These are phyloP conservation scores for Salix dunnii DNA, from an alignment of 345 rosid species.

Conservation along the genomic window DNA sequence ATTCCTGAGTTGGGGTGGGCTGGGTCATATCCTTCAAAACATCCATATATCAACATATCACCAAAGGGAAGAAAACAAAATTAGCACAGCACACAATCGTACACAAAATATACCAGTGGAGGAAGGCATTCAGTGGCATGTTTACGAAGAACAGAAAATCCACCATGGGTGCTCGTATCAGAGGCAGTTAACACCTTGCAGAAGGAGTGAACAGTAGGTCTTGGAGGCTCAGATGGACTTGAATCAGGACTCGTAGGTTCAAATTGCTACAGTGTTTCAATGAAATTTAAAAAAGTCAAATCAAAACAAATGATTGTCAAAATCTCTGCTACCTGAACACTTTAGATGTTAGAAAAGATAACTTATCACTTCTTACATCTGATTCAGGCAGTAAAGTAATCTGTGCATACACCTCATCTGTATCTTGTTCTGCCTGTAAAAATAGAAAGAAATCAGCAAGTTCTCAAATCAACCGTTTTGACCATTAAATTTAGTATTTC, in stretches of 20 bases:
- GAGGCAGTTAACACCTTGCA: slow-evolving; percentile 91
- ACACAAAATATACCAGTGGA: slow-evolving; percentile 60
- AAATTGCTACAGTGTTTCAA: slow-evolving; percentile 33
- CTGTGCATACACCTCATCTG: slow-evolving; percentile 97
- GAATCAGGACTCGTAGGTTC: slow-evolving; percentile 62
- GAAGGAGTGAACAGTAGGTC: slow-evolving; percentile 67
- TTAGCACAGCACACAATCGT: not conserved
- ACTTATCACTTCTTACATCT: slow-evolving; percentile 41
- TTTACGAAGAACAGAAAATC: slow-evolving; percentile 84
- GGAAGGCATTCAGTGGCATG: slow-evolving; percentile 97
- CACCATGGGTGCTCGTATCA: slow-evolving; percentile 98
- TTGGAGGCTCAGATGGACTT: slow-evolving; percentile 38
- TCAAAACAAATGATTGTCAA: not conserved
- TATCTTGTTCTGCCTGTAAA: slow-evolving; percentile 86
- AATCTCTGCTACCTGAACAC: not conserved
- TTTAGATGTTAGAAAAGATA: not conserved
- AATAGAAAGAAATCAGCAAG: not conserved
- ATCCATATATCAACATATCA: not conserved
- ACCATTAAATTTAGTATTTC: not conserved
- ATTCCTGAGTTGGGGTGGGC: slow-evolving; percentile 83
- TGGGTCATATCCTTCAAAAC: slow-evolving; percentile 76
- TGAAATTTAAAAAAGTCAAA: not conserved
- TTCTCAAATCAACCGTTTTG: not conserved
- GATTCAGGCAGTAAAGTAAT: slow-evolving; percentile 69
- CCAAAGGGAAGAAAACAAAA: not conserved